Evolutionary conservation across 1,139 yeast species (phyloP).

Genomic region (Nakaseomyces uthaithaninus): DNA sequence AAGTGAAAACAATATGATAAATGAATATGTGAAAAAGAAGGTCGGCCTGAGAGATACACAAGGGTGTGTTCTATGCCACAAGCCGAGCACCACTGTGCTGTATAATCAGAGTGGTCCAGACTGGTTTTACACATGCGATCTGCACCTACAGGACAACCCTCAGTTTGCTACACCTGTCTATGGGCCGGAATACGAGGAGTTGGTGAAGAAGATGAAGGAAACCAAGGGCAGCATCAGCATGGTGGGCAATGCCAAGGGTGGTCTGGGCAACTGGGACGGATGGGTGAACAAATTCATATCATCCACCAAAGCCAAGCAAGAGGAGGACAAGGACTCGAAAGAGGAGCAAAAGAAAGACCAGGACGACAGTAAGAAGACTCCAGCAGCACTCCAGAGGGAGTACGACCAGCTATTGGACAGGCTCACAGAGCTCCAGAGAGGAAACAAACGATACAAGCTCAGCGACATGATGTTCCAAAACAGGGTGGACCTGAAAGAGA

Average conservation of each 20-base stretch:
- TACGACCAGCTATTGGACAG: constrained; percentile 28
- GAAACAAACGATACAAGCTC: constrained; percentile 42
- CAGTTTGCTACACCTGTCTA: constrained; percentile 52
- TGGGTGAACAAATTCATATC: constrained; percentile 31
- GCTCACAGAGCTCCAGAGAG: constrained; percentile 27
- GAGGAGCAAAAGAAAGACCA: constrained; percentile 19
- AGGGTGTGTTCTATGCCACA: constrained; percentile 60
- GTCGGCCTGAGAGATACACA: constrained; percentile 52
- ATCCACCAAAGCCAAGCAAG: constrained; percentile 22
- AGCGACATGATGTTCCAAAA: constrained; percentile 47
- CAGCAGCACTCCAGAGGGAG: constrained; percentile 21
- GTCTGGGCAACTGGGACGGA: constrained; percentile 30
- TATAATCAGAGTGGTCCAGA: constrained; percentile 40
- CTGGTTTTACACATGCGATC: constrained; percentile 60
- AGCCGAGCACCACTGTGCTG: constrained; percentile 55
- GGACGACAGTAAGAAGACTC: constrained; percentile 19
- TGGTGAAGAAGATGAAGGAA: constrained; percentile 36
- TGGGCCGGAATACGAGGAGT: constrained; percentile 41
- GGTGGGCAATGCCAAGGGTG: constrained; percentile 12
- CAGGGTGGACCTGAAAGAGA: constrained; percentile 40
- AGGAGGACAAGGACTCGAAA: constrained; percentile 16
- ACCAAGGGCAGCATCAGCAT: constrained; percentile 38
- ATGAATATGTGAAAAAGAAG: constrained; percentile 33
- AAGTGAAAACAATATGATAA: constrained; percentile 23
- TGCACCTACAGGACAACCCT: constrained; percentile 51